Evolutionary conservation across 257 asterid genomes (phyloP), one percentile per base, ranked within the genome.

Genomic region (Craterostigma plantagineum): DNA sequence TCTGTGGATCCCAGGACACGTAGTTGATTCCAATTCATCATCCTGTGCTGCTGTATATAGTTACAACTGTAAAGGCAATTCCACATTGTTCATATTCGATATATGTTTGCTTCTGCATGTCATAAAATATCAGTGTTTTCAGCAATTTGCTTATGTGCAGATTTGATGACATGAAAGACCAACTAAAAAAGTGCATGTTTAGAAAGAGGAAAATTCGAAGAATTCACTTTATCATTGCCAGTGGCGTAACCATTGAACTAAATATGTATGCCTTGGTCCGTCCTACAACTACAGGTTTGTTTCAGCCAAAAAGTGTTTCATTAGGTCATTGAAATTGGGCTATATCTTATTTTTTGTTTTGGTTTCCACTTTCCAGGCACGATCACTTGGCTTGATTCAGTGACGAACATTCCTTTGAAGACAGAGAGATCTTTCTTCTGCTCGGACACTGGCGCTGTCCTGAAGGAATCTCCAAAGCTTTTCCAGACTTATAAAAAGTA

Each of bases 141-240:
- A 17, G 14, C 14, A 33, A 27, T 18, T 45, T 55, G 4, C 13
- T 42, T 42, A 4, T 42, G 27, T 53, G 47, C 71, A 86, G 98
- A 70, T 74, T 87, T 54, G 92, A 74, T 57, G 92, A 76, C 61
- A 67, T 87, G 86, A 76, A 76, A 44, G 79, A 70, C 59, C 98
- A 82, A 55, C 66, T 87, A 46, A 72, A 92, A 49, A 87, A 87
- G 70, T 92, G 92, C 18, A 79, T 82, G 64, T 82, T 76, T 69
- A 79, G 67, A 77, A 87, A 87, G 73, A 90, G 98, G 46, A 79
- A 71, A 81, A 81, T 87, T 62, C 78, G 86, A 46, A 75, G 95
- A 65, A 54, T 87, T 50, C 64, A 61, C 54, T 77, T 87, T 57
- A 64, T 67, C 45, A 70, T 87, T 60, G 68, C 80, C 67, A 61